phyloP scores from a whole-genome alignment of 106 monocot genomes.

The Dendrobium chrysotoxum region DNA sequence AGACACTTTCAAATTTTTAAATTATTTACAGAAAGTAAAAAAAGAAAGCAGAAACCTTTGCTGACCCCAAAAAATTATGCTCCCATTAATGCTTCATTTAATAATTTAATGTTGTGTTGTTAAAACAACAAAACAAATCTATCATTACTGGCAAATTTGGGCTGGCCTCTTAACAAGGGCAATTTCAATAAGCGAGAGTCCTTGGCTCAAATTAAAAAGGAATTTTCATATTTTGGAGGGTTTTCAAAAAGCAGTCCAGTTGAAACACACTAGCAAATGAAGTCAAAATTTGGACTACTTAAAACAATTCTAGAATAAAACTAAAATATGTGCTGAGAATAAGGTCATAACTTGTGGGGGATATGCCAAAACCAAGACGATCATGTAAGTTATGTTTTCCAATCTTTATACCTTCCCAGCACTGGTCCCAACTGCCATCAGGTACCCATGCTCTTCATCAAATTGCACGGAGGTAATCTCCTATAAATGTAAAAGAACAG shows the following conservation, averaged over 20 bases:
- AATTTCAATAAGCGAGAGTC: not conserved
- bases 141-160: not conserved
- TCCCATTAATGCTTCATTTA: not conserved
- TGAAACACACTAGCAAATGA: not conserved
- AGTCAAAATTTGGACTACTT: not conserved
- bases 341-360: too few species aligned
- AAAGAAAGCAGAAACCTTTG: not conserved
- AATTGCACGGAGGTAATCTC: slow-evolving; percentile 90
- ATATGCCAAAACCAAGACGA: not conserved
- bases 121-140: not conserved
- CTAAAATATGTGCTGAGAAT: not conserved
- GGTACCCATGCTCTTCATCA: slow-evolving; percentile 63
- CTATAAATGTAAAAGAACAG: slow-evolving; percentile 30
- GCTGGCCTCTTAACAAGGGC: not conserved
- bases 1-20: not conserved
- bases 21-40: not conserved
- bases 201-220: not conserved
- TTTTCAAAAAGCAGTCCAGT: not conserved
- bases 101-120: not conserved
- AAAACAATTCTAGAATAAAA: not conserved
- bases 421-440: slow-evolving; percentile 85
- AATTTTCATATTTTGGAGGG: not conserved
- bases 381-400: not conserved
- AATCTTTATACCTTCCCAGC: slow-evolving; percentile 58
- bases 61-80: not conserved